Evolutionary conservation across 1,284 basidiomycete species (phyloP).

Genomic region (Melampsora americana): DNA sequence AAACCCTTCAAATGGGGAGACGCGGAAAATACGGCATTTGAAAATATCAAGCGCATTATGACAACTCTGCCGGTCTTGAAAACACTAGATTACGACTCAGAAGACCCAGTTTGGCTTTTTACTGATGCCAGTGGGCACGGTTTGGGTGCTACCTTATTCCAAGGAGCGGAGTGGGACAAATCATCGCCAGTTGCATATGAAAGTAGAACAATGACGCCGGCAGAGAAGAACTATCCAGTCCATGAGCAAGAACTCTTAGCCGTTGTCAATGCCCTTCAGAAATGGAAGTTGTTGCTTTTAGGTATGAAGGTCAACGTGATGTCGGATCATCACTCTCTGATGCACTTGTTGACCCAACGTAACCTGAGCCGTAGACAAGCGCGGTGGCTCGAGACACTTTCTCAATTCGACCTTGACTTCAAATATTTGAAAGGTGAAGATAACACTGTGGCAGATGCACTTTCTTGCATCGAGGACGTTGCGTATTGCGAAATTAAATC

Average conservation of each 20-base stretch:
- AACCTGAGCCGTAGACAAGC: no score
- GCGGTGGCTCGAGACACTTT: not conserved
- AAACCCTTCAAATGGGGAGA: constrained; percentile 4
- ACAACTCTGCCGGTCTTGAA: constrained; percentile 1
- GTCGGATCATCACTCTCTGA: no score
- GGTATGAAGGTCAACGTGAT: no score
- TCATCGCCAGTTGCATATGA: constrained; percentile 8
- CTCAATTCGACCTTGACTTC: not conserved
- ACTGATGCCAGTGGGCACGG: constrained; percentile 19
- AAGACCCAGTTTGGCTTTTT: constrained; percentile 15
- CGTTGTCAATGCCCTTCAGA: no score
- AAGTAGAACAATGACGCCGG: not conserved
- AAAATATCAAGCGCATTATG: constrained; percentile 19
- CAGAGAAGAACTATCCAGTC: no score
- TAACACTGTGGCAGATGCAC: not conserved
- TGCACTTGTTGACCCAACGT: no score
- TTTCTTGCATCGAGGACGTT: not conserved
- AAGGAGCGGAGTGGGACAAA: constrained; percentile 1
- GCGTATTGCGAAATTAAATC: not conserved
- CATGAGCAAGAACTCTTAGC: not conserved
- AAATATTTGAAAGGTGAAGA: not conserved
- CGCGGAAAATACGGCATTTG: not conserved
- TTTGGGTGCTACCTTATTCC: not conserved
- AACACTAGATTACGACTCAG: constrained; percentile 5
- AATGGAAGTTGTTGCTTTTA: not conserved